These are phyloP conservation scores for Claviceps digitariae DNA, from an alignment of 2,329 filamentous ascomycete species.

Conservation along the genomic window DNA sequence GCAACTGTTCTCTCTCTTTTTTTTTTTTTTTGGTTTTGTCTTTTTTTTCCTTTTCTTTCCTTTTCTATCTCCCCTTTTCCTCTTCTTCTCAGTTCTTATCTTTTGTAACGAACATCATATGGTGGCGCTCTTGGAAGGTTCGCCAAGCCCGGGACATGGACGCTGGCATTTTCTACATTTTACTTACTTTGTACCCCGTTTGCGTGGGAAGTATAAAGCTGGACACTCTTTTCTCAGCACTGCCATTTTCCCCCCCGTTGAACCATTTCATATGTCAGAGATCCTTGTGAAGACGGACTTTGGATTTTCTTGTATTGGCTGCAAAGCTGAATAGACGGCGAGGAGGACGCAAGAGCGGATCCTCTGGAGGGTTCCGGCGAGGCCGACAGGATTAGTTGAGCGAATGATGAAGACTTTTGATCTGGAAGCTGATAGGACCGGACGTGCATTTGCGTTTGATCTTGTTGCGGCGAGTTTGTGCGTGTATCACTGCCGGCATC, in stretches of 20 bases:
- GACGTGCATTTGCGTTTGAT: too few relatives aligned
- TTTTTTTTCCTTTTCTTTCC: not conserved
- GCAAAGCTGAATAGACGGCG: constrained; percentile 5
- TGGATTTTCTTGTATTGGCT: constrained; percentile 5
- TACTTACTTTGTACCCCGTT: constrained; percentile 3
- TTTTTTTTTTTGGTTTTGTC: not conserved
- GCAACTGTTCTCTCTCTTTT: not conserved
- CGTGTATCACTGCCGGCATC: too few relatives aligned
- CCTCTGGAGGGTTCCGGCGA: not conserved
- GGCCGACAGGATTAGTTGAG: not conserved
- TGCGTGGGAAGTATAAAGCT: constrained; percentile 5
- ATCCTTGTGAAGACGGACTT: constrained; percentile 2
- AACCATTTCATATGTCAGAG: not conserved
- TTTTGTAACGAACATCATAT: constrained; percentile 1
- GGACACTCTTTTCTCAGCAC: constrained; percentile 2
- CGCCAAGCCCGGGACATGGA: not conserved
- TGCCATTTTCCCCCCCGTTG: not conserved
- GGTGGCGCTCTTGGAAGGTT: constrained; percentile 3
- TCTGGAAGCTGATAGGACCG: too few relatives aligned
- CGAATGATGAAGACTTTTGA: constrained; percentile 1
- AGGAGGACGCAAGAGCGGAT: not conserved
- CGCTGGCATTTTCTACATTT: constrained; percentile 3
- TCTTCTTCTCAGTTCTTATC: not conserved
- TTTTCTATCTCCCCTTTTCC: not conserved
- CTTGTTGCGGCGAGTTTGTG: not conserved